Evolutionary conservation across 257 asterid genomes (phyloP).

Genomic region (Echium plantagineum): DNA sequence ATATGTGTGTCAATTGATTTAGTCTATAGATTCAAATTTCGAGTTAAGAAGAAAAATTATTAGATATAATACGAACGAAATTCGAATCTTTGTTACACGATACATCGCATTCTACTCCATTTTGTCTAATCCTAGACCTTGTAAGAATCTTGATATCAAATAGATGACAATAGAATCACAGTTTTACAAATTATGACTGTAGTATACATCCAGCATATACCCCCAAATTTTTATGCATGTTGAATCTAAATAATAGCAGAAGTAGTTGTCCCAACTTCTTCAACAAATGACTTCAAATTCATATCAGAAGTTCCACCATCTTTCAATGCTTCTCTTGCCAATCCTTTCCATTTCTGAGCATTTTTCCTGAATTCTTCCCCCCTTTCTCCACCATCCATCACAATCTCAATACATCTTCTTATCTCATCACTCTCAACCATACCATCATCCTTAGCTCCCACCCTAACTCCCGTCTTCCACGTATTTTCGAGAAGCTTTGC

Average conservation of each 20-base stretch:
- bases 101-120: no score
- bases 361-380: constrained; percentile 18
- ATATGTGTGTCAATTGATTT: no score
- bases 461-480: constrained; percentile 36
- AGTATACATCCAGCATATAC: no score
- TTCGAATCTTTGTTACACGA: no score
- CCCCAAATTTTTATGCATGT: no score
- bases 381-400: constrained; percentile 17
- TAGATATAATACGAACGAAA: no score
- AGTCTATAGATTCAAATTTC: no score
- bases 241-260: neutral
- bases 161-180: no score
- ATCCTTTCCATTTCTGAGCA: constrained; percentile 29
- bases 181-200: no score
- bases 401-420: constrained; percentile 21
- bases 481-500: constrained; percentile 39
- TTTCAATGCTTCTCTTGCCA: constrained; percentile 25
- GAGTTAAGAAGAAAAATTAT: no score
- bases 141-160: no score
- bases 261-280: constrained; percentile 4
- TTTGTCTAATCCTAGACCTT: no score
- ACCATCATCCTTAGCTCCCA: constrained; percentile 2
- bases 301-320: constrained; percentile 24
- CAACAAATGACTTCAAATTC: constrained; percentile 23
- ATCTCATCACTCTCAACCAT: constrained; percentile 20